A percentile compares a stretch with the other conserved stretches of the same genome.
Conservation (phyloP, 108 stramenopile genomes). For the Cylindrotheca closterium region DNA sequence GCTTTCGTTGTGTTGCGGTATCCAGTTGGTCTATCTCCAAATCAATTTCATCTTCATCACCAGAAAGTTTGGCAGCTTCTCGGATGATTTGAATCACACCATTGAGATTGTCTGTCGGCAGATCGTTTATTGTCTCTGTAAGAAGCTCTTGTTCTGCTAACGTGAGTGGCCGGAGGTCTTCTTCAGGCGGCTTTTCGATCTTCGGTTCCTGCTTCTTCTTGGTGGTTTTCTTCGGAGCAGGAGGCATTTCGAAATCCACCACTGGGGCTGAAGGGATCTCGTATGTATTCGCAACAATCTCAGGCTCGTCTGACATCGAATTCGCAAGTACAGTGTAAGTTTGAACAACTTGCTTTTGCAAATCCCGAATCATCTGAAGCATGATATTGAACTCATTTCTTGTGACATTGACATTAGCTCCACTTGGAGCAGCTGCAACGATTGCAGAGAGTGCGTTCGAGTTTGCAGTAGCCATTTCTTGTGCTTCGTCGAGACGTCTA, state of each 20-base stretch:
- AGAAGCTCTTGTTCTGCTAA: constrained; percentile 77
- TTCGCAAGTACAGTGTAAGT: constrained; percentile 56
- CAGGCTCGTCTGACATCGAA: constrained; percentile 40
- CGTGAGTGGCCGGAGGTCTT: constrained; percentile 56
- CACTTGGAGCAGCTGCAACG: constrained; percentile 49
- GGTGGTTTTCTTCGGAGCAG: constrained; percentile 32
- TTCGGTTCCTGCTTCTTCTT: constrained; percentile 65
- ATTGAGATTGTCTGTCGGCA: constrained; percentile 53
- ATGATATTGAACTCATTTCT: constrained; percentile 72
- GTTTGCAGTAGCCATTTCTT: constrained; percentile 56
- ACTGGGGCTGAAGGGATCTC: not conserved
- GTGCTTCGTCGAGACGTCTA: constrained; percentile 49
- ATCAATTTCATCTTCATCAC: constrained; percentile 86
- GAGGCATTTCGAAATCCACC: constrained; percentile 1
- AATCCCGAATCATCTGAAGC: constrained; percentile 63
- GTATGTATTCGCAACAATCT: constrained; percentile 9
- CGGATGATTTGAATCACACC: constrained; percentile 85
- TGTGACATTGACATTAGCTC: constrained; percentile 44
- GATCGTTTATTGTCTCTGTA: constrained; percentile 75
- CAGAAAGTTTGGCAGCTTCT: constrained; percentile 69
- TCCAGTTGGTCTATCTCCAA: constrained; percentile 86
- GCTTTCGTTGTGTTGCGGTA: constrained; percentile 72
- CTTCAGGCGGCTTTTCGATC: constrained; percentile 31
- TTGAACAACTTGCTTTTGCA: constrained; percentile 70
- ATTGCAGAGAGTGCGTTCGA: constrained; percentile 58